phyloP scores from a whole-genome alignment of 768 basidiomycete genomes.

The Leccinum uliginosum region DNA sequence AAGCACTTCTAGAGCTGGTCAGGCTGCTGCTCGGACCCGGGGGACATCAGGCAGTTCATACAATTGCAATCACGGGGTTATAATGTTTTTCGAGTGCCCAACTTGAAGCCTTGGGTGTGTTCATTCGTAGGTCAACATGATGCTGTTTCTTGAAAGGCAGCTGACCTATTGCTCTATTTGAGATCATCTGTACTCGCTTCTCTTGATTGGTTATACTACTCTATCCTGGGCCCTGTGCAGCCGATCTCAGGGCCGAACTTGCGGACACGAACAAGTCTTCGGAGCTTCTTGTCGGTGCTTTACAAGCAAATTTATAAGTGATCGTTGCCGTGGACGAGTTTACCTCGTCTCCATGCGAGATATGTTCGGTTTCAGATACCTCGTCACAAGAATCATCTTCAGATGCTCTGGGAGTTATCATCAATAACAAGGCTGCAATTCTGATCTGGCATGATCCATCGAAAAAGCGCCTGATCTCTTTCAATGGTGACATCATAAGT shows the following conservation, averaged over 20 bases:
- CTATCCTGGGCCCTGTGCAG: neutral
- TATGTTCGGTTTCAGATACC: neutral
- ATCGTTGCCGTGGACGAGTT: conserved; percentile 1
- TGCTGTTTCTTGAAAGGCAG: conserved; percentile 1
- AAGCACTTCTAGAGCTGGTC: conserved; percentile 44
- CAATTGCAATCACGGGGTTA: conserved; percentile 42
- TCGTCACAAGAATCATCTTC: conserved; percentile 3
- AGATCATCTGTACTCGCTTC: neutral
- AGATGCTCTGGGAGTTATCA: no score
- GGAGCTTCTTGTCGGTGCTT: neutral
- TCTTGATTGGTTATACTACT: neutral
- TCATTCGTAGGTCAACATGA: neutral
- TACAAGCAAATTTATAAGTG: neutral
- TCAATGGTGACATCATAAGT: conserved; percentile 41
- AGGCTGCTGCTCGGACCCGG: no score
- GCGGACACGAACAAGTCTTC: conserved; percentile 4
- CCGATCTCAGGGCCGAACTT: conserved; percentile 1
- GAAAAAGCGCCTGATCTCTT: conserved; percentile 12
- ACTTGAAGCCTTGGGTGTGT: neutral
- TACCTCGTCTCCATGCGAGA: neutral
- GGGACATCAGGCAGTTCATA: conserved; percentile 51
- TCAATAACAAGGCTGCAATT: no score
- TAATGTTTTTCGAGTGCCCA: neutral
- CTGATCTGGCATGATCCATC: neutral
- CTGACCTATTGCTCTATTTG: neutral